These are phyloP conservation scores for Gyrodon lividus DNA, from an alignment of 768 basidiomycete genomes.

Conservation along the genomic window DNA sequence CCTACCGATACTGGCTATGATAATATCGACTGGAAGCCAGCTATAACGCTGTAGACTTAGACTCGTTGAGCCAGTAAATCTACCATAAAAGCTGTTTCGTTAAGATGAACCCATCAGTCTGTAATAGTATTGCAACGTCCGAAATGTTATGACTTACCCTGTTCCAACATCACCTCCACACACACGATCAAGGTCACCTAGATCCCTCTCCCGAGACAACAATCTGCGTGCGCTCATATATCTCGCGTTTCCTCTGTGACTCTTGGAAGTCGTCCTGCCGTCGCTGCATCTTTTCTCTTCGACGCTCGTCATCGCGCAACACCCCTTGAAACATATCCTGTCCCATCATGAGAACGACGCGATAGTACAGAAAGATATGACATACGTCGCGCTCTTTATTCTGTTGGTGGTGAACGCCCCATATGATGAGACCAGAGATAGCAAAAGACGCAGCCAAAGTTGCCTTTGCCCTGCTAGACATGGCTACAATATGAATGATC, in stretches of 20 bases:
- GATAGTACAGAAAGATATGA: not conserved
- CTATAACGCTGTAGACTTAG: not conserved
- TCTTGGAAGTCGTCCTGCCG: slow-evolving; percentile 61
- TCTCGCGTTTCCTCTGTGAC: slow-evolving; percentile 60
- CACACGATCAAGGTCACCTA: slow-evolving; percentile 1
- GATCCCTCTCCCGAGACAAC: slow-evolving; percentile 20
- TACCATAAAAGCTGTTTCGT: not conserved
- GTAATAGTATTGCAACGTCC: not conserved
- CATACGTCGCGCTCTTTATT: slow-evolving; percentile 75
- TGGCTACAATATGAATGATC: slow-evolving; percentile 14
- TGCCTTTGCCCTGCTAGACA: slow-evolving; percentile 71
- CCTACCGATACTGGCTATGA: slow-evolving; percentile 4
- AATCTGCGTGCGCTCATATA: slow-evolving; percentile 58
- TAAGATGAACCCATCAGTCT: not conserved
- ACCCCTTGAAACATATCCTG: slow-evolving; percentile 94
- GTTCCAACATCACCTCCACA: not conserved
- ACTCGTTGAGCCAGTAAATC: not conserved
- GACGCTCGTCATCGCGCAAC: slow-evolving; percentile 81
- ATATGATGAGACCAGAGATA: slow-evolving; percentile 70
- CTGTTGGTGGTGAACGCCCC: slow-evolving; percentile 89
- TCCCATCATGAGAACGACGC: slow-evolving; percentile 8
- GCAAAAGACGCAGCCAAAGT: slow-evolving; percentile 69
- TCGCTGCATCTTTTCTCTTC: slow-evolving; percentile 66
- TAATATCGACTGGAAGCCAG: not conserved
- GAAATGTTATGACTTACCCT: not conserved